These are phyloP conservation scores for Solanum clarkiae DNA, from an alignment of 257 asterid genomes.

Conservation along the genomic window DNA sequence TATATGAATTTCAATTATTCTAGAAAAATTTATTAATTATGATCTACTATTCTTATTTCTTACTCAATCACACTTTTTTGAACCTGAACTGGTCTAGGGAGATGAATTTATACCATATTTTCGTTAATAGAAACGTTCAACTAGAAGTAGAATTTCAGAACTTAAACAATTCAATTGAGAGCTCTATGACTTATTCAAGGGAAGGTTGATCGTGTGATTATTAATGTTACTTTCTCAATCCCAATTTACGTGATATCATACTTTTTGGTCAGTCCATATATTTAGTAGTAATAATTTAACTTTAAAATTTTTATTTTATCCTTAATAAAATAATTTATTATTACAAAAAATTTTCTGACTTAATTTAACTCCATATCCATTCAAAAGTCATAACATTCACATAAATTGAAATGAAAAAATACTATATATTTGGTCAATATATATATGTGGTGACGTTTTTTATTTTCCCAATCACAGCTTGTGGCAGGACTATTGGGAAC, in stretches of 20 bases:
- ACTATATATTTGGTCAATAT: not conserved
- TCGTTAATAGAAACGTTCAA: rapidly evolving
- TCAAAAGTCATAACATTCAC: not conserved
- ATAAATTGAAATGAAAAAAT: not conserved
- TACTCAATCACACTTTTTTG: not conserved
- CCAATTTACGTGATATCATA: not conserved
- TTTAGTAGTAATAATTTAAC: no score
- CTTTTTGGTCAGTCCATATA: no score
- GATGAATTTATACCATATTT: not conserved
- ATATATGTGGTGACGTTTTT: not conserved
- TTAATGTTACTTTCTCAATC: not conserved
- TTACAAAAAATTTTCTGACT: no score
- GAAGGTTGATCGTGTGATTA: not conserved
- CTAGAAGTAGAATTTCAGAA: not conserved
- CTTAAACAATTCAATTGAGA: not conserved
- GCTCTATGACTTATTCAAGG: not conserved
- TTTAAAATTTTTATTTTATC: no score
- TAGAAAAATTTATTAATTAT: no score
- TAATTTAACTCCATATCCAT: not conserved
- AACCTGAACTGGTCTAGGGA: not conserved
- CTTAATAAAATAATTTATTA: no score
- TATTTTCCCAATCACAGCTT: slow-evolving; percentile 1
- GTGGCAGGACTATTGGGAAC: slow-evolving; percentile 32
- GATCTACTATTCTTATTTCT: not conserved
- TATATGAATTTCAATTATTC: not conserved